Evolutionary conservation across 305 asterid species (phyloP), one percentile per base, ranked within the genome.

Genomic region (Ajuga reptans): DNA sequence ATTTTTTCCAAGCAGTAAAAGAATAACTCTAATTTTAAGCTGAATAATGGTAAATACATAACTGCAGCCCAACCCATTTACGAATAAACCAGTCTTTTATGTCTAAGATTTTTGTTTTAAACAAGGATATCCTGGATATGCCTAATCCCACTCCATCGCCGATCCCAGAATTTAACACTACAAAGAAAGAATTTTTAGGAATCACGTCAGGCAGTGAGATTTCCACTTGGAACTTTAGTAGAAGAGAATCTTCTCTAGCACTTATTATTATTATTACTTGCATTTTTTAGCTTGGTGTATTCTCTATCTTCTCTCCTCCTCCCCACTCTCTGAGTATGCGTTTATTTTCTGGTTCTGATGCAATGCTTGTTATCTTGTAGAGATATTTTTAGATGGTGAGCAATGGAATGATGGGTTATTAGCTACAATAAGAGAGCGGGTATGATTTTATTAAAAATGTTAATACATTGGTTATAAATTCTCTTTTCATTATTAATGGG

Each of bases 391-490:
- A 79, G 97, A 89, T 64, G 98, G 96, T 50, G 96, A 89, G 80
- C 95, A 91, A 83, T 94, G 99, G 99, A 89, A 94, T 75, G 99
- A 94, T 79, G 99, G 99, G 76, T 78, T 91, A 69, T 78, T 91
- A 66, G 99, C 99, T 61, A 94, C 93, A 58, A 82, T 87, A 69
- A 84, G 99, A 81, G 99, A 91, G 83, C 89, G 89, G 92, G 99
- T 94, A 87, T 72, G 81, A 8, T 58, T 64, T 12, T 60, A 21
- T 64, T 53, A 59, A 53, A 45, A 34, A 24, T 43, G 57, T 66
- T 41, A 9, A 24, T 63, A 15, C 54, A 10, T 64, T 52, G 51
- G 24, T 64, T 37, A 55, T 53, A 71, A 14, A 60, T 64, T 75
- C 57, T 43, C 43, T n/a, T 59, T 78, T 73, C 39, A 7, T 29